Percentiles rank a stretch among this genome's conserved stretches.
Conservation (phyloP, 2,329 filamentous ascomycete species). For the Aureobasidium sp. region DNA sequence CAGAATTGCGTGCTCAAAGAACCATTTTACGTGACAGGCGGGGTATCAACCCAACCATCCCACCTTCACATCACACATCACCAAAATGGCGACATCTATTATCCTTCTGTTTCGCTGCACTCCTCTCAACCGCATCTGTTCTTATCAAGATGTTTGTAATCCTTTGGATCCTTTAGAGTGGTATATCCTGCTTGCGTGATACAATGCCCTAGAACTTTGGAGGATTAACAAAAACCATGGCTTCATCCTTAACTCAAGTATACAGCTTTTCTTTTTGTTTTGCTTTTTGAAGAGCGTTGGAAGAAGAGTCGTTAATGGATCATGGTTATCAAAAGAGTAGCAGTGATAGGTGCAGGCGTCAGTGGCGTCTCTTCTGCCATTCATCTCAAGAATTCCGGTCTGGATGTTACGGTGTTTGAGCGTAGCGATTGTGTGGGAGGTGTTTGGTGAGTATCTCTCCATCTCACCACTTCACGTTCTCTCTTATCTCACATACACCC, state of each 20-base stretch:
- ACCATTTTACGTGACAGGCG: background rate
- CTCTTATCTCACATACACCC: no score
- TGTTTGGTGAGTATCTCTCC: constrained; percentile 41
- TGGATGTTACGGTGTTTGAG: constrained; percentile 50
- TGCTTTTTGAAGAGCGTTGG: background rate
- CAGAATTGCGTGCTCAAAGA: constrained; percentile 1
- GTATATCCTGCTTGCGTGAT: background rate
- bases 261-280: background rate
- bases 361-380: constrained; percentile 43
- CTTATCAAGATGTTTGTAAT: background rate
- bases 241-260: rapidly evolving
- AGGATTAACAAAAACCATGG: background rate
- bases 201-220: background rate
- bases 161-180: background rate
- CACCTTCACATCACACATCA: background rate
- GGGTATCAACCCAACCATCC: background rate
- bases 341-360: constrained; percentile 47
- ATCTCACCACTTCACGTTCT: background rate
- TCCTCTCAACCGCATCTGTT: background rate
- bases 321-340: constrained; percentile 27
- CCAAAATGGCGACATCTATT: constrained; percentile 10
- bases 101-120: background rate
- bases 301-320: background rate
- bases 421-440: constrained; percentile 47
- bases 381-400: constrained; percentile 39